These are phyloP conservation scores for Aureobasidium sp. DNA, from an alignment of 2,329 filamentous ascomycete genomes.

Conservation along the genomic window DNA sequence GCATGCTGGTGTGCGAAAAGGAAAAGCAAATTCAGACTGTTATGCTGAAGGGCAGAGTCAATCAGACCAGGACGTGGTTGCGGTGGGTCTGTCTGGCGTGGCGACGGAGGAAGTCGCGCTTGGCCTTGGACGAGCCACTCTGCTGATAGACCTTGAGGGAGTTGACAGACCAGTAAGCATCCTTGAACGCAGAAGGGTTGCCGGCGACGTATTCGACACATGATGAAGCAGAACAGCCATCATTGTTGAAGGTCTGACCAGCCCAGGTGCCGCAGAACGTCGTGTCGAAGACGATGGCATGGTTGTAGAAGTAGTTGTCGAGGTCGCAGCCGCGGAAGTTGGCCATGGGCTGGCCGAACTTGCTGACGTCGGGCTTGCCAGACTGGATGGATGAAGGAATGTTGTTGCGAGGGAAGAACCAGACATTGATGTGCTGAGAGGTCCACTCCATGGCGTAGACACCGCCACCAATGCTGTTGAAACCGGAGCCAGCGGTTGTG, in stretches of 20 bases:
- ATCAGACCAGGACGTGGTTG: neutral
- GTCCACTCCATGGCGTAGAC: constrained; percentile 57
- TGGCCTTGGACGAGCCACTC: neutral
- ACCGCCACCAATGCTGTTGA: constrained; percentile 42
- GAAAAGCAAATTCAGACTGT: neutral
- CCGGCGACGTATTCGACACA: constrained; percentile 20
- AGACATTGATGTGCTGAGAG: constrained; percentile 62
- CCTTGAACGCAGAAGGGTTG: constrained; percentile 20
- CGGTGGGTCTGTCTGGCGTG: constrained; percentile 10
- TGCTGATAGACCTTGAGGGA: constrained; percentile 21
- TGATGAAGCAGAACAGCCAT: constrained; percentile 16
- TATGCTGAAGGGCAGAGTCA: neutral
- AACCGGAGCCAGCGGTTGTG: constrained; percentile 29
- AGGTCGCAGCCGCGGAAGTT: constrained; percentile 37
- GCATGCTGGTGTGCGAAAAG: neutral
- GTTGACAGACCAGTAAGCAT: constrained; percentile 22
- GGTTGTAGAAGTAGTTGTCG: constrained; percentile 28
- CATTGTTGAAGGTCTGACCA: constrained; percentile 16
- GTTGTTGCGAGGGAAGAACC: constrained; percentile 64
- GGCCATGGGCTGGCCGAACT: constrained; percentile 57
- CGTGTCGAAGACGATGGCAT: constrained; percentile 58
- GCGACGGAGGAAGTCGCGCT: constrained; percentile 12
- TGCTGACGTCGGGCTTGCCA: constrained; percentile 48
- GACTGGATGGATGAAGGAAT: constrained; percentile 55
- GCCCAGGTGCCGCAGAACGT: constrained; percentile 32